Conservation (phyloP, 768 basidiomycete species). For the Suillus clintonianus region DNA sequence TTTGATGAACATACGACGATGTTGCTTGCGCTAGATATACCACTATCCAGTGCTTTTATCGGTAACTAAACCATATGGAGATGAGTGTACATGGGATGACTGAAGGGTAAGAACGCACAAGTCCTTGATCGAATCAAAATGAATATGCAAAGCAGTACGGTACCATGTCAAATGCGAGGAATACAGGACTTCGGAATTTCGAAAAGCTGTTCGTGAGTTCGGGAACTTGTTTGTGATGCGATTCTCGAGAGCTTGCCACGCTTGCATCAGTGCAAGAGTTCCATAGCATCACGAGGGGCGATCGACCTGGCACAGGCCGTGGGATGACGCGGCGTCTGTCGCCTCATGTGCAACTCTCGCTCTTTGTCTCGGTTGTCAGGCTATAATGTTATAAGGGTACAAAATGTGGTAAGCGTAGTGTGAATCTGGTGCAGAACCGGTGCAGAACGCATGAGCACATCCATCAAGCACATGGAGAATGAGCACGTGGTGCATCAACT, state of each 20-base stretch:
- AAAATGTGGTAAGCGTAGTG: background rate
- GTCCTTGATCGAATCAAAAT: background rate
- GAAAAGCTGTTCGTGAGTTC: background rate
- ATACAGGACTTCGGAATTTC: background rate
- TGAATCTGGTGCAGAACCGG: background rate
- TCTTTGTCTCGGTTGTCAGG: background rate
- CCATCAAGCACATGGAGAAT: background rate
- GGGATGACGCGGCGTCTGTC: background rate
- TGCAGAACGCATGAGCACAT: background rate
- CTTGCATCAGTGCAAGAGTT: background rate
- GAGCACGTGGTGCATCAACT: background rate
- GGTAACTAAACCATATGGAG: background rate
- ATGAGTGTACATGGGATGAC: background rate
- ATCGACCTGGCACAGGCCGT: background rate
- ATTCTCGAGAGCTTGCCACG: background rate
- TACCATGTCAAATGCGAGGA: background rate
- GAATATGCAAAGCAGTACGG: background rate
- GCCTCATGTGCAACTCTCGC: background rate
- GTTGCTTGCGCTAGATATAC: background rate
- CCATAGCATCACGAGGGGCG: background rate
- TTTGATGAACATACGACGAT: background rate
- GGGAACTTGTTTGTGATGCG: background rate
- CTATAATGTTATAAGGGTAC: background rate
- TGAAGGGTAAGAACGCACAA: background rate
- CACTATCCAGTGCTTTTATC: background rate